Conservation (phyloP, 108 stramenopile genomes). For the Schizochytrium sp. region DNA sequence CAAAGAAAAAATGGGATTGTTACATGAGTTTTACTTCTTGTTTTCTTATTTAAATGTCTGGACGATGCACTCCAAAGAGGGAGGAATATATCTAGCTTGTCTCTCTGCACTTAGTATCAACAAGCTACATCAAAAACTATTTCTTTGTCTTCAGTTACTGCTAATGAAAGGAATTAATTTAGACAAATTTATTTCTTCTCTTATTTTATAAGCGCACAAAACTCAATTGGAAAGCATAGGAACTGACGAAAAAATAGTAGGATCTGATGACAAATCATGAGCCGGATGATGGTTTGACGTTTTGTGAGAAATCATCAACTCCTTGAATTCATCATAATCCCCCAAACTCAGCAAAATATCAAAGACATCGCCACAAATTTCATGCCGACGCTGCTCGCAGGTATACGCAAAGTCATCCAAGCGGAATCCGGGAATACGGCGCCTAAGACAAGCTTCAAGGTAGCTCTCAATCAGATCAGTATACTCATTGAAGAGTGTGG, state of each 20-base stretch:
- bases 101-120: too few relatives aligned
- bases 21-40: too few relatives aligned
- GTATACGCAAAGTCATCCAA: slow-evolving; percentile 58
- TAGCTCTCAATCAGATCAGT: slow-evolving; percentile 67
- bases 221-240: not conserved
- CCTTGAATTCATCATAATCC: slow-evolving; percentile 76
- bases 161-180: too few relatives aligned
- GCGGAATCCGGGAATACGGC: slow-evolving; percentile 60
- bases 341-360: slow-evolving; percentile 72
- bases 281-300: slow-evolving; percentile 20
- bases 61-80: too few relatives aligned
- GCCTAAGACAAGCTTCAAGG: slow-evolving; percentile 51
- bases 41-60: too few relatives aligned
- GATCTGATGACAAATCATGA: not conserved
- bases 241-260: not conserved
- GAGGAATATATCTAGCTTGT: too few relatives aligned
- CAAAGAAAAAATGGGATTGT: too few relatives aligned
- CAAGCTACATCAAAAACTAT: too few relatives aligned
- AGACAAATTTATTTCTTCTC: too few relatives aligned
- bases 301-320: slow-evolving; percentile 73
- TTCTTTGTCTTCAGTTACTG: too few relatives aligned
- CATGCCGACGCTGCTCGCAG: slow-evolving; percentile 62
- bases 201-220: too few relatives aligned
- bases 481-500: slow-evolving; percentile 70
- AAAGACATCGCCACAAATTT: slow-evolving; percentile 72